phyloP scores from a whole-genome alignment of 2,329 filamentous ascomycete species.

The Fusarium ramigenum region DNA sequence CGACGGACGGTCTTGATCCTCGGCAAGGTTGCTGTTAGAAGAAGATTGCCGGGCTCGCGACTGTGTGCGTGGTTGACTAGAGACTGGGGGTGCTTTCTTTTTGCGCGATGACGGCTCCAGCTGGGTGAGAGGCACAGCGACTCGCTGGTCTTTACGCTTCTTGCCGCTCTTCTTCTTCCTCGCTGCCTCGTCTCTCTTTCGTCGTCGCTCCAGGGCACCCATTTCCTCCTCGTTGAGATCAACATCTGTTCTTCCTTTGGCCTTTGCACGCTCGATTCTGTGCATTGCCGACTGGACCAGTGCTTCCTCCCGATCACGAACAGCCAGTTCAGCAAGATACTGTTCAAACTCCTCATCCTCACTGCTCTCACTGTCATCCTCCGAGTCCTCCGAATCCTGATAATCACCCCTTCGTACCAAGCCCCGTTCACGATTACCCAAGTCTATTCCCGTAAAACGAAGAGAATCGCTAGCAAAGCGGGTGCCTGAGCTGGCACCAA shows the following conservation, averaged over 20 bases:
- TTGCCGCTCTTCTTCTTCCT: constrained; percentile 48
- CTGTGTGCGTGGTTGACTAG: constrained; percentile 44
- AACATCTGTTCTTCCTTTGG: constrained; percentile 80
- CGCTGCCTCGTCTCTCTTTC: constrained; percentile 62
- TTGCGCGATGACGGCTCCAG: constrained; percentile 56
- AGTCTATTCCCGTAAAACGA: constrained; percentile 68
- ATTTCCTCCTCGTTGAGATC: constrained; percentile 83
- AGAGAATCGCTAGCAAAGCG: constrained; percentile 69
- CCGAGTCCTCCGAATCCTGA: constrained; percentile 45
- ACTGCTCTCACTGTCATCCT: constrained; percentile 48
- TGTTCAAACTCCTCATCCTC: constrained; percentile 54
- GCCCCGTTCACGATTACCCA: constrained; percentile 55
- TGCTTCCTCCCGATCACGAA: constrained; percentile 75
- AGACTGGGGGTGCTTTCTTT: constrained; percentile 42
- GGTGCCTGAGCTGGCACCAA: constrained; percentile 58
- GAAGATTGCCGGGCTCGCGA: constrained; percentile 52
- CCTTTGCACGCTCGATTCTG: constrained; percentile 81
- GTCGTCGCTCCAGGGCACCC: constrained; percentile 77
- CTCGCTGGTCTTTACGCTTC: constrained; percentile 57
- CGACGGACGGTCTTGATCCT: constrained; percentile 47
- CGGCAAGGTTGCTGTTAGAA: constrained; percentile 49
- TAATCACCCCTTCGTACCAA: constrained; percentile 51
- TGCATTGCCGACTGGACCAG: constrained; percentile 81
- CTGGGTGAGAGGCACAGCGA: constrained; percentile 63
- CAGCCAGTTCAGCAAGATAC: constrained; percentile 64